Evolutionary conservation across 1,139 yeast species (phyloP).

Genomic region (Pichia cactophila): DNA sequence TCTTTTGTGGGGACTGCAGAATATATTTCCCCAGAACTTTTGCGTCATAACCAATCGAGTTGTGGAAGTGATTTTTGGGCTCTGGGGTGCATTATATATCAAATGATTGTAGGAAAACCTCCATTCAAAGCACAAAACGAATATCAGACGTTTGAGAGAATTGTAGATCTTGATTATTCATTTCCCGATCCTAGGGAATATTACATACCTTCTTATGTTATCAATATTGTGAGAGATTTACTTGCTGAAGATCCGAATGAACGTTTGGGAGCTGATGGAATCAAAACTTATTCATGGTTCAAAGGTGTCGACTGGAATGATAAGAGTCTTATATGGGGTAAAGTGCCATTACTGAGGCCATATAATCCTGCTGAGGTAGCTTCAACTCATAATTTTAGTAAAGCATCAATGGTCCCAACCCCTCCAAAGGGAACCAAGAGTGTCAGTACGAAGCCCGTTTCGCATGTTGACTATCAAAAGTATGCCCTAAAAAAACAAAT

Average conservation of each 20-base stretch:
- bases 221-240: constrained; percentile 48
- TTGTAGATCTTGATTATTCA: constrained; percentile 58
- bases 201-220: constrained; percentile 37
- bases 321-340: constrained; percentile 61
- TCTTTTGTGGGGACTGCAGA: constrained; percentile 78
- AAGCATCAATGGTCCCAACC: too few species aligned
- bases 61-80: constrained; percentile 80
- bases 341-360: constrained; percentile 74
- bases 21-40: constrained; percentile 67
- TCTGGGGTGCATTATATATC: constrained; percentile 69
- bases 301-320: constrained; percentile 58
- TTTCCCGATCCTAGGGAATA: constrained; percentile 36
- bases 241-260: constrained; percentile 54
- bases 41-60: constrained; percentile 63
- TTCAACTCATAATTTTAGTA: neutral
- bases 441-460: neutral
- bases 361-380: constrained; percentile 35
- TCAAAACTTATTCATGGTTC: constrained; percentile 74
- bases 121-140: constrained; percentile 78
- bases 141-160: constrained; percentile 62
- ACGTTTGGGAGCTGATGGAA: constrained; percentile 52
- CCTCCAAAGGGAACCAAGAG: neutral
- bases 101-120: constrained; percentile 68
- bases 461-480: constrained; percentile 4
- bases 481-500: constrained; percentile 25